Evolutionary conservation across 306 rosid genomes (phyloP), one percentile per base, ranked within the genome.

Genomic region (Malus fusca): DNA sequence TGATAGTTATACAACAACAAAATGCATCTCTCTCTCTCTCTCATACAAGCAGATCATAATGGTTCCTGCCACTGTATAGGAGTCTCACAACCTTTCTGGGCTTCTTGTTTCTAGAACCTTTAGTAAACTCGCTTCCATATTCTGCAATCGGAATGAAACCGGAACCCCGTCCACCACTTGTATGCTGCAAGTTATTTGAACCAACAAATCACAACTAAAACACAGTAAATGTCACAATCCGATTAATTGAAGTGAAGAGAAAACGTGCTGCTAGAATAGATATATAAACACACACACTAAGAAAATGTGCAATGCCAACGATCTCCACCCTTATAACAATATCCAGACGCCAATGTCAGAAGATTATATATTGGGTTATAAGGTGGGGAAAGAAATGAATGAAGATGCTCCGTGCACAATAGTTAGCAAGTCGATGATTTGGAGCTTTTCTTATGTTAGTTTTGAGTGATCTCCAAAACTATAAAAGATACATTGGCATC

Each of bases 71-170:
- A 11, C 97, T 89, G 79, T 85, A 95, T 31, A 92, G 82, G 69
- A 92, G 85, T 82, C 91, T 88, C 86, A 95, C 99, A 74, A 78
- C 87, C 71, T 89, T 90, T 83, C 81, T 84, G 51, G 86, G 79
- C 51, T 87, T 87, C 58, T 66, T 68, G 80, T 80, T 84, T 63
- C 72, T 69, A 42, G 80, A 86, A 55, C 84, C 84, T 80, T 87
- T 88, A 43, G 25, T 73, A 77, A 90, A 92, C 79, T 95, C 97
- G n/a, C 78, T 87, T 72, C 99, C 99, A 75, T 95, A 92, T 83
- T 95, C 97, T 42, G 96, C 97, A 78, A 92, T 90, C 58, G 97
- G 88, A 73, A 95, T 88, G 85, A 92, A 92, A 84, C 96, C 95
- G 68, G 88, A 79, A 64, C 97, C 87, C 81, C 85, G 56, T 55